phyloP scores from a whole-genome alignment of 2,329 filamentous ascomycete genomes.

The Dactylellina sp. region DNA sequence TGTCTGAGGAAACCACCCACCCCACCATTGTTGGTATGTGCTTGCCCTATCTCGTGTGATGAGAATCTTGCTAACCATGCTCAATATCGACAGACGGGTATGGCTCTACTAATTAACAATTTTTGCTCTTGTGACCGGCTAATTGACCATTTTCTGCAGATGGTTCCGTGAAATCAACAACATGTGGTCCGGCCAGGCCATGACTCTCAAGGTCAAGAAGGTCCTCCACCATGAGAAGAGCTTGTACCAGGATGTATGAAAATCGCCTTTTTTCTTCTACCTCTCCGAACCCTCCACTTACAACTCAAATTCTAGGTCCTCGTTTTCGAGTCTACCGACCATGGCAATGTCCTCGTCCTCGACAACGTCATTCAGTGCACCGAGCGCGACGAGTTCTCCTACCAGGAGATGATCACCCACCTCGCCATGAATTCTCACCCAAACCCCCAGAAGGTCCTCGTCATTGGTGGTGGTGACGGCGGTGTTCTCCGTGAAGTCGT shows the following conservation, averaged over 20 bases:
- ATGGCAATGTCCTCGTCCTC: constrained; percentile 94
- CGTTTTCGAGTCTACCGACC: constrained; percentile 97
- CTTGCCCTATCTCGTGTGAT: not conserved
- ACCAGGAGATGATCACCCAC: constrained; percentile 99
- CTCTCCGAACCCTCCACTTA: not conserved
- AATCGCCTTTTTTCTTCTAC: not conserved
- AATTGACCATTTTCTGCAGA: constrained; percentile 39
- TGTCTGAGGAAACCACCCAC: constrained; percentile 55
- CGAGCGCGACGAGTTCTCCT: constrained; percentile 98
- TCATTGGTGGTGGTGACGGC: constrained; percentile 97
- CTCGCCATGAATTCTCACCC: constrained; percentile 98
- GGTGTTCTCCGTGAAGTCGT: constrained; percentile 98
- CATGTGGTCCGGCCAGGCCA: constrained; percentile 99
- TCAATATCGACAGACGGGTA: constrained; percentile 37
- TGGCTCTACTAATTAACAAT: not conserved
- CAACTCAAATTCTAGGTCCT: constrained; percentile 69
- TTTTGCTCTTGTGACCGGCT: not conserved
- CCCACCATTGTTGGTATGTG: constrained; percentile 53
- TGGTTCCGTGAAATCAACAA: constrained; percentile 99
- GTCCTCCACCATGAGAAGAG: constrained; percentile 99
- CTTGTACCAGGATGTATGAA: constrained; percentile 88
- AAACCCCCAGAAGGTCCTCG: constrained; percentile 96
- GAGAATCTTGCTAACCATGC: constrained; percentile 14
- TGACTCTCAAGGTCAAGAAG: constrained; percentile 98
- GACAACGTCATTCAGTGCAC: constrained; percentile 99